Conservation (phyloP, 2,329 filamentous ascomycete species). For the Rutstroemia sydowiana region DNA sequence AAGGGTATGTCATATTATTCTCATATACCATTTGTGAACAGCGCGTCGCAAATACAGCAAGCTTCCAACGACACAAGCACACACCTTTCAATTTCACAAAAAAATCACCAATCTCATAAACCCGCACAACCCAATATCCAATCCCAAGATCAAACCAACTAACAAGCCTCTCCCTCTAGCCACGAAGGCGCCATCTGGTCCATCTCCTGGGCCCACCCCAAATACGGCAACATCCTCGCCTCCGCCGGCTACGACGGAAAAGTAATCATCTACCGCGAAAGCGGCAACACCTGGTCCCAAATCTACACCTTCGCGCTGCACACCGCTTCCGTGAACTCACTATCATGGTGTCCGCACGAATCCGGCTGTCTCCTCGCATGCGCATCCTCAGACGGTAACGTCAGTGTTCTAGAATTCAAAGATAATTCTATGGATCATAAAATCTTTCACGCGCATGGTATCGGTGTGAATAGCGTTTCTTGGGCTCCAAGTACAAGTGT, state of each 20-base stretch:
- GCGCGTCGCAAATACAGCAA: too few relatives aligned
- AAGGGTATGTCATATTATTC: constrained; percentile 54
- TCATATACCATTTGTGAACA: too few relatives aligned
- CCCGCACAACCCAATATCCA: neutral
- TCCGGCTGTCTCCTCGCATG: constrained; percentile 90
- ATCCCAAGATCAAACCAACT: neutral
- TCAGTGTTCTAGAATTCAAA: constrained; percentile 93
- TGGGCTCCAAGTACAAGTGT: constrained; percentile 86
- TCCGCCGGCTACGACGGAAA: constrained; percentile 96
- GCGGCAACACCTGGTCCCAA: constrained; percentile 64
- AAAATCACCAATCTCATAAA: too few relatives aligned
- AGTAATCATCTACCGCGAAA: constrained; percentile 97
- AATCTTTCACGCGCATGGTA: constrained; percentile 84
- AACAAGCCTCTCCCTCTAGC: constrained; percentile 38
- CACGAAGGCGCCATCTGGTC: constrained; percentile 98
- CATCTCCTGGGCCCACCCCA: constrained; percentile 95
- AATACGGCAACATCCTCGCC: constrained; percentile 96
- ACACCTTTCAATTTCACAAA: too few relatives aligned
- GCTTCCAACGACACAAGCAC: neutral
- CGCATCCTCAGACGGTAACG: constrained; percentile 87
- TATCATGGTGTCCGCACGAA: constrained; percentile 96
- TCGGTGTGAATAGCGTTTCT: constrained; percentile 90
- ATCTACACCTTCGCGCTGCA: constrained; percentile 91
- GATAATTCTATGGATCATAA: constrained; percentile 88
- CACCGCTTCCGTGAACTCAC: constrained; percentile 93